Conservation (phyloP, 1,284 basidiomycete genomes). For the Prillingera fragicola region DNA sequence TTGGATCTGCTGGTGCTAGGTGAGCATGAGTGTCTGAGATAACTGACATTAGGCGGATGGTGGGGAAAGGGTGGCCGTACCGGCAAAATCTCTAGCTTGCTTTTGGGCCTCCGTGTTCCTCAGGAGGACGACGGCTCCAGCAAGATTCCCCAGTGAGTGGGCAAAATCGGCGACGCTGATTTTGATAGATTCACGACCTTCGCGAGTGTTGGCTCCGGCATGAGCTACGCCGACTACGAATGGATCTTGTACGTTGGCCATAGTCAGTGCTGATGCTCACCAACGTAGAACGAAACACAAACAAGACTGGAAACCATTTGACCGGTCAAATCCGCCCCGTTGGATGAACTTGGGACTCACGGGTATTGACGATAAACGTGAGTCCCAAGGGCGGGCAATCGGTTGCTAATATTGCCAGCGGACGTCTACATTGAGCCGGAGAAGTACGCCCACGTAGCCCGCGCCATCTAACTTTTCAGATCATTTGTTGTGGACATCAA, state of each 20-base stretch:
- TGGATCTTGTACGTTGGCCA: constrained; percentile 58
- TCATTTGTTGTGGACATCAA: constrained; percentile 73
- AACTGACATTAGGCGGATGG: constrained; percentile 37
- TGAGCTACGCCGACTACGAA: constrained; percentile 74
- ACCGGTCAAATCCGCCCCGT: constrained; percentile 33
- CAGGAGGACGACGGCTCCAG: constrained; percentile 54
- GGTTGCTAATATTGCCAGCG: constrained; percentile 33
- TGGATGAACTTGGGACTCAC: constrained; percentile 41
- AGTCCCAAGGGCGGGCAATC: too few species aligned
- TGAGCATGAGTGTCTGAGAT: constrained; percentile 24
- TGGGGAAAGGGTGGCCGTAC: constrained; percentile 49
- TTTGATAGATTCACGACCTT: constrained; percentile 52
- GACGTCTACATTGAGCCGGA: constrained; percentile 49
- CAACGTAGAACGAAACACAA: constrained; percentile 37
- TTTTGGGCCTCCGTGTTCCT: constrained; percentile 46
- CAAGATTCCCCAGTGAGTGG: constrained; percentile 56
- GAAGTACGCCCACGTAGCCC: constrained; percentile 27
- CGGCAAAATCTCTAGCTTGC: constrained; percentile 48
- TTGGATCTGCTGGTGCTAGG: constrained; percentile 83
- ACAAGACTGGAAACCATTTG: constrained; percentile 45
- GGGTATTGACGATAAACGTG: constrained; percentile 48
- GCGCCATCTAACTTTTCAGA: constrained; percentile 15
- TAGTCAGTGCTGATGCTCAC: neutral
- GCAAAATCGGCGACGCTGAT: neutral
- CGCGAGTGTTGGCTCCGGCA: constrained; percentile 76